Evolutionary conservation across 2,329 filamentous ascomycete genomes (phyloP), one percentile per base, ranked within the genome.

Genomic region (Pseudogymnoascus sp.): DNA sequence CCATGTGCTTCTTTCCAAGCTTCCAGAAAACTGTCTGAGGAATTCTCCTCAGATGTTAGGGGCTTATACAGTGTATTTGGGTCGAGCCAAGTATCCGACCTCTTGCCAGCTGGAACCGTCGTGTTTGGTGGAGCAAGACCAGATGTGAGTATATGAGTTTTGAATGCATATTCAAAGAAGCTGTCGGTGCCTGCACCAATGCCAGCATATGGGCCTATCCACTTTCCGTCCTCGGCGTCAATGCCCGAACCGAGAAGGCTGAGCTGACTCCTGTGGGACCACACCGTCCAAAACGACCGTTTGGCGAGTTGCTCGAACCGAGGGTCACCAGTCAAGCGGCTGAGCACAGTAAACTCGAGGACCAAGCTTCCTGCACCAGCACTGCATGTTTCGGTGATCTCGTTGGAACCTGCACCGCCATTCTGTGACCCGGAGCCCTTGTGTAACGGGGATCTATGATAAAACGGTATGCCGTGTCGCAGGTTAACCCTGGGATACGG

Each of bases 141-240:
- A 2, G 92, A 96, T 19, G 97, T 82, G 21, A 99, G 75, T 62
- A 99, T 89, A 70, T 96, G 86, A 15, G 91, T 91, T 74, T 99
- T 99, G 68, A 97, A 81, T 3, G 94, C 92, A 73, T 99, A 99
- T 74, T 99, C 94, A 69, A 96, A 97, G 75, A 99, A 99, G 74
- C 92, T 96, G 75, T 99, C 94, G 68, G 96, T 90, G 37, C 94
- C 94, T 6, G 94, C 94, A 57, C 94, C 94, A 66, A 99, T 95
- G 28, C 94, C 92, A n/a, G 92, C 86, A 71, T 90, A 92, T 1
- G 89, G 82, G 7, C 88, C 88, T 33, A 94, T 86, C 94, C 94
- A 99, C 65, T 88, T 80, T 0, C 92, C 94, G 26, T 84, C 88
- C 70, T 97, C 92, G 1, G 91, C 90, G 74, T 96, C 92, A 63